phyloP scores from a whole-genome alignment of 208 protist genomes.

The Angomonas ambiguus region DNA sequence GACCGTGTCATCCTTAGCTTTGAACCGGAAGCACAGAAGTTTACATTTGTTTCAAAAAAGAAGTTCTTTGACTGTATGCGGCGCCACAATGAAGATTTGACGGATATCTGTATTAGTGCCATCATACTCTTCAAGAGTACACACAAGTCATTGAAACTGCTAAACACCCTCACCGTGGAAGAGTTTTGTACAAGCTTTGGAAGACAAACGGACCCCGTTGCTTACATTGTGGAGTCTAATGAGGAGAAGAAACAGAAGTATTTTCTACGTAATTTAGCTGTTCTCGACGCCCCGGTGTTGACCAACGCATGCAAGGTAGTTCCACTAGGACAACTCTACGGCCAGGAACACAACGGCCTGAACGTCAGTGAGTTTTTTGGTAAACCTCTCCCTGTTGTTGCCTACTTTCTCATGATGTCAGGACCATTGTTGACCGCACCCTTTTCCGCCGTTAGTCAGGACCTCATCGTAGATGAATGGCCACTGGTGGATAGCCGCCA shows the following conservation, averaged over 20 bases:
- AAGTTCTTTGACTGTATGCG: conserved; percentile 37
- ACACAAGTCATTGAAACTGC: conserved; percentile 27
- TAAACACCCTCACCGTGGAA: conserved; percentile 26
- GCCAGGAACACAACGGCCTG: conserved; percentile 11
- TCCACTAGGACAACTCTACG: conserved; percentile 38
- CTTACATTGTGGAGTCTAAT: background rate
- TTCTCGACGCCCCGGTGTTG: conserved; percentile 56
- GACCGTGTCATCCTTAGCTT: conserved; percentile 83
- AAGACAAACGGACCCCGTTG: background rate
- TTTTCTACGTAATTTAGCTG: conserved; percentile 40
- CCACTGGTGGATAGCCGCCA: conserved; percentile 74
- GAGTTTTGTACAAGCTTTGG: conserved; percentile 16
- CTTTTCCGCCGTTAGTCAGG: conserved; percentile 59
- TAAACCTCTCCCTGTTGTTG: conserved; percentile 39
- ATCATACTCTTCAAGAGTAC: conserved; percentile 34
- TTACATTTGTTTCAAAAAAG: conserved; percentile 63
- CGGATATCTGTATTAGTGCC: conserved; percentile 33
- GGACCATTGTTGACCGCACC: conserved; percentile 58
- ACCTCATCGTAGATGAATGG: conserved; percentile 70
- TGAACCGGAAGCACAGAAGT: conserved; percentile 45
- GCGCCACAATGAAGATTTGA: conserved; percentile 22
- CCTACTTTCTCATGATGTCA: conserved; percentile 68
- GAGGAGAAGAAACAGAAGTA: conserved; percentile 22
- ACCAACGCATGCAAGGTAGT: conserved; percentile 21
- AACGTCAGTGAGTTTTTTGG: conserved; percentile 43